A percentile compares a stretch with the other conserved stretches of the same genome.
Conservation (phyloP, 2,329 filamentous ascomycete species). For the Ophiosphaerella herpotricha region DNA sequence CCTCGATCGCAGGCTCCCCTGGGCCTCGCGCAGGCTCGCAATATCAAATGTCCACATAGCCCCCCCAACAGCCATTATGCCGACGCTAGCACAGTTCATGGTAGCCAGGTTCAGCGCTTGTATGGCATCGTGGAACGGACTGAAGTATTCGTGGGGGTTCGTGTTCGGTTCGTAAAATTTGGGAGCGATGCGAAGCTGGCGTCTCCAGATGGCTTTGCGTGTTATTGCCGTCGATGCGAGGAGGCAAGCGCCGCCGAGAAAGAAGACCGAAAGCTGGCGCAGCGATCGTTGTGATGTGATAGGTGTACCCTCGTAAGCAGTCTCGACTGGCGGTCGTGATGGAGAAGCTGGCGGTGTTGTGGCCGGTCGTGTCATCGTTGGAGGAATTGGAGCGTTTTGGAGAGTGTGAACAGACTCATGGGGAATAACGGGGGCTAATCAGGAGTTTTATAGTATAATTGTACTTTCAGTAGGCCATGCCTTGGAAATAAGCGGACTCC, state of each 20-base stretch:
- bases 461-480: slow-evolving; percentile 27
- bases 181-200: slow-evolving; percentile 65
- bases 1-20: slow-evolving; percentile 60
- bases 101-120: slow-evolving; percentile 87
- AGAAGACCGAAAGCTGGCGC: slow-evolving; percentile 71
- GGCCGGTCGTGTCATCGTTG: slow-evolving; percentile 31
- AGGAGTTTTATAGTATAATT: slow-evolving; percentile 13
- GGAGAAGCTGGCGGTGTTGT: slow-evolving; percentile 22
- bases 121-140: slow-evolving; percentile 72
- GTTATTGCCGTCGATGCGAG: slow-evolving; percentile 69
- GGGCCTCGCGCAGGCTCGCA: slow-evolving; percentile 57
- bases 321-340: slow-evolving; percentile 20
- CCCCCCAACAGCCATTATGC: slow-evolving; percentile 75
- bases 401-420: slow-evolving; percentile 22
- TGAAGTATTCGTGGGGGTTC: slow-evolving; percentile 54
- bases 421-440: slow-evolving; percentile 12
- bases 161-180: slow-evolving; percentile 71
- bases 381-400: slow-evolving; percentile 22
- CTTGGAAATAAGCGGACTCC: slow-evolving; percentile 21
- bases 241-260: slow-evolving; percentile 77
- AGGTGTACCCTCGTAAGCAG: slow-evolving; percentile 34
- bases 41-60: slow-evolving; percentile 79
- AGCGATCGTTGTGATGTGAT: slow-evolving; percentile 56
- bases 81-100: slow-evolving; percentile 78
- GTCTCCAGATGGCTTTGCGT: slow-evolving; percentile 66